Evolutionary conservation across 176 grass and related monocot genomes (phyloP), one percentile per base, ranked within the genome.

Genomic region (Bonia amplexicaulis): DNA sequence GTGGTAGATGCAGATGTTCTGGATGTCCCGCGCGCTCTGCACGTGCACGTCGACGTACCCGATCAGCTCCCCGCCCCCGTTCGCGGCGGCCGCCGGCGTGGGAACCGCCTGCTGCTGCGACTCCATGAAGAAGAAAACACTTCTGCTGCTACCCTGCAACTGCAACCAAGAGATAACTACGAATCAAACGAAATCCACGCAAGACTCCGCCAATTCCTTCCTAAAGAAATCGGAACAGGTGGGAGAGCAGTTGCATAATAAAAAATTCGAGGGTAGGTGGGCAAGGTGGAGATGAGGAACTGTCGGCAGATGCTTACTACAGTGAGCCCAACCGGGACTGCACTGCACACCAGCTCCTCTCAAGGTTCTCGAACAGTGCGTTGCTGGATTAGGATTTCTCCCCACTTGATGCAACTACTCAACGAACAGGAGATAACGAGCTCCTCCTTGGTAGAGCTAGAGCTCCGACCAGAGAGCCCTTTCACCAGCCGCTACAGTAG

Each of bases 1-100:
- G 88, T 92, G 97, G 93, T 99, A 99, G 91, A 99, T 99, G 86
- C 97, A 99, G 90, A 99, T 99, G 93, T 99, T 99, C 85, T 99
- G 97, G 69, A 99, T 94, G 84, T 96, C 97, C 76, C 97, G 84
- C 63, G 97, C 97, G 75, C 91, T 94, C 64, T 87, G 86, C 49
- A 99, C 89, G 73, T 89, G 88, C 80, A 96, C 91, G 71, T 96
- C 91, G 66, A 99, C 73, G 88, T 90, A 92, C 29, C 97, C 97
- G 26, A 94, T 91, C 76, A 91, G 89, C 51, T 87, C 85, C 17
- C 61, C 87, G 49, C 52, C 45, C 48, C 79, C 84, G 73, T 86
- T 86, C 40, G 72, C 85, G 1, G 79, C 33, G 6, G 71, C 41
- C 72, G 78, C 68, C 68, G 47, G 69, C 6, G 70, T 49, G 41